A percentile compares a stretch with the other conserved stretches of the same genome.
These are phyloP conservation scores for Ambrosia trifida DNA, from an alignment of 129 eudicot genomes.

Conservation along the genomic window DNA sequence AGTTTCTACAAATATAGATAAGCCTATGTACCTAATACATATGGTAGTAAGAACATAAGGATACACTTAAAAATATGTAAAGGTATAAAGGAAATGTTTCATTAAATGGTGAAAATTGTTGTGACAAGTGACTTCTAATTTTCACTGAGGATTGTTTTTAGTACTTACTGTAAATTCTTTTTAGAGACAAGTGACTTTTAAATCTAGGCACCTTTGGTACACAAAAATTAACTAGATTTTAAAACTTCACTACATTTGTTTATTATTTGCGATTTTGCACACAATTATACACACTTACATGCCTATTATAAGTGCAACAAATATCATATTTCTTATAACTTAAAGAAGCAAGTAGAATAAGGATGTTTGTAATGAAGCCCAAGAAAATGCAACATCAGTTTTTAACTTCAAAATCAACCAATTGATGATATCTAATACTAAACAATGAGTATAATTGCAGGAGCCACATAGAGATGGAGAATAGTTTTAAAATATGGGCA, in stretches of 20 bases:
- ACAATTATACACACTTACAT: neutral
- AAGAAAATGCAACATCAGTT: neutral
- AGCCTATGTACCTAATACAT: too few relatives aligned
- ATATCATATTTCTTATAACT: neutral
- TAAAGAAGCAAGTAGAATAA: neutral
- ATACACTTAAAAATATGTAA: neutral
- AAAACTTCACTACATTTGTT: neutral
- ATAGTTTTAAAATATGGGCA: slow-evolving; percentile 54
- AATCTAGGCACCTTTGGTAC: neutral
- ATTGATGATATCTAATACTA: neutral
- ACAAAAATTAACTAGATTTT: neutral
- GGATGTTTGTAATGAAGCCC: neutral
- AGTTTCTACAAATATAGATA: too few relatives aligned
- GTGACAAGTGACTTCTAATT: too few relatives aligned
- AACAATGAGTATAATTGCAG: slow-evolving; percentile 28
- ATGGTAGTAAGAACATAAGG: too few relatives aligned
- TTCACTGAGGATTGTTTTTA: neutral
- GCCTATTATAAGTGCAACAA: neutral
- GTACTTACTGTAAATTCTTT: neutral
- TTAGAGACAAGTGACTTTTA: neutral
- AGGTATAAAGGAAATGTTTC: neutral
- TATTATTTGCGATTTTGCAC: neutral
- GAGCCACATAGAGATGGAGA: slow-evolving; percentile 67
- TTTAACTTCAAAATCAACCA: slow-evolving; percentile 5
- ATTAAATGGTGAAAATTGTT: too few relatives aligned